Evolutionary conservation across 2,329 filamentous ascomycete species (phyloP), one percentile per base, ranked within the genome.

Genomic region (Cladosporium sp.): DNA sequence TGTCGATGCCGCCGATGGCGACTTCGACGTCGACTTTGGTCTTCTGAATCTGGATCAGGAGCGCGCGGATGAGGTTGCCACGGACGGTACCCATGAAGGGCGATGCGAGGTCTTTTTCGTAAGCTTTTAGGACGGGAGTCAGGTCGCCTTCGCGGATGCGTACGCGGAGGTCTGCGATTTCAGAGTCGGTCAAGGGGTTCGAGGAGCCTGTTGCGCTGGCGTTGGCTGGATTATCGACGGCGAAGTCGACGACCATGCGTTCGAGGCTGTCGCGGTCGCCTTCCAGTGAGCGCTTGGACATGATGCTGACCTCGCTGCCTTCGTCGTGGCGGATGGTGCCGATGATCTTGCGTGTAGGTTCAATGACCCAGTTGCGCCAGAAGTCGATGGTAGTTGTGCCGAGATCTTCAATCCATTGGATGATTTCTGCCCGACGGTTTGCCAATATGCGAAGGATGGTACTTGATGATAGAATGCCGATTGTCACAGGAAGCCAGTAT

Each of bases 11-110:
- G 60, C 89, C 91, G 77, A 99, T 92, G 14, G 94, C 94, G 61
- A 97, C 87, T 74, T 99, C 94, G 12, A 99, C 86, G 70, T 99
- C 94, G 8, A 99, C 94, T 78, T 99, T 99, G 20, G 94, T 97
- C 81, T 99, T 99, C 70, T 99, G 94, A 38, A 99, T 88, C 71
- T 99, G 94, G 58, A 99, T 97, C 45, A 99, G 80, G 28, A 99
- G 84, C 4, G 93, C 92, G 54, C 93, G 87, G 37, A 97, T 84
- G 28, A 99, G 81, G 67, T 97, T 93, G 11, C 94, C 94, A 30
- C 86, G 84, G 17, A 99, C 75, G 0, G 92, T 90, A 7, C 93
- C 92, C 57, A 87, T 80, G 61, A 99, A 86, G 1, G 94, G 94
- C 49, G 80, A 88, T 55, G 88, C 84, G 42, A 99, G 80, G 66